Percentiles rank a stretch among this genome's conserved stretches.
These are phyloP conservation scores for Mucuna pruriens DNA, from an alignment of 306 rosid species.

Conservation along the genomic window DNA sequence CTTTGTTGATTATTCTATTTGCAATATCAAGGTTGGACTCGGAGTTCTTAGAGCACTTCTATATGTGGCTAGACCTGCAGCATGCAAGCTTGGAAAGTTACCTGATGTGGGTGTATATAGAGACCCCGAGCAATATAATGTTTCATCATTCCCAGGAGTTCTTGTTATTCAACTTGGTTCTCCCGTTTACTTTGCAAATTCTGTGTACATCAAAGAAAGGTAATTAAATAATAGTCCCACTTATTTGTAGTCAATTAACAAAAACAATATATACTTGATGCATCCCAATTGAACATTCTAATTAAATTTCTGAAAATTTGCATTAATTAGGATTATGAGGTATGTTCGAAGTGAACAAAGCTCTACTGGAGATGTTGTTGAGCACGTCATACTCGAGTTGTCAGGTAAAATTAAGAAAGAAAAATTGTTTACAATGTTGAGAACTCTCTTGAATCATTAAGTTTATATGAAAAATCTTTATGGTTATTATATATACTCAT, in stretches of 20 bases:
- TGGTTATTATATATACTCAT: background rate
- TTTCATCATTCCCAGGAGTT: slow-evolving; percentile 53
- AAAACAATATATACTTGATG: background rate
- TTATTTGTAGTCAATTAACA: background rate
- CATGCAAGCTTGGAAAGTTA: slow-evolving; percentile 79
- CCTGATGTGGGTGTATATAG: slow-evolving; percentile 56
- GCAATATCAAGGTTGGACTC: slow-evolving; percentile 61
- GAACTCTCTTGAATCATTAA: background rate
- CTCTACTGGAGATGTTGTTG: slow-evolving; percentile 38
- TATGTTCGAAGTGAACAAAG: slow-evolving; percentile 64
- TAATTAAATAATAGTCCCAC: slow-evolving; percentile 18
- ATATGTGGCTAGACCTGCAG: slow-evolving; percentile 84
- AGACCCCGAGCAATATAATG: slow-evolving; percentile 70
- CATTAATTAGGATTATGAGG: slow-evolving; percentile 75
- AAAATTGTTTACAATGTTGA: background rate
- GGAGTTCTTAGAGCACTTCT: slow-evolving; percentile 74
- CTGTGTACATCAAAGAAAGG: slow-evolving; percentile 78
- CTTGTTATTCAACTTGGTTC: slow-evolving; percentile 78
- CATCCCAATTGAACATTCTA: background rate
- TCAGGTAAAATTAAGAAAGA: slow-evolving; percentile 53
- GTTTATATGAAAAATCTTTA: background rate
- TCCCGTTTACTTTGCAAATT: slow-evolving; percentile 83
- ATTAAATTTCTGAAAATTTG: slow-evolving; percentile 14
- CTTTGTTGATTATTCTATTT: background rate
- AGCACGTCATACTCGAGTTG: slow-evolving; percentile 70